These are phyloP conservation scores for Colletotrichum graminicola DNA, from an alignment of 2,329 filamentous ascomycete species.

Conservation along the genomic window DNA sequence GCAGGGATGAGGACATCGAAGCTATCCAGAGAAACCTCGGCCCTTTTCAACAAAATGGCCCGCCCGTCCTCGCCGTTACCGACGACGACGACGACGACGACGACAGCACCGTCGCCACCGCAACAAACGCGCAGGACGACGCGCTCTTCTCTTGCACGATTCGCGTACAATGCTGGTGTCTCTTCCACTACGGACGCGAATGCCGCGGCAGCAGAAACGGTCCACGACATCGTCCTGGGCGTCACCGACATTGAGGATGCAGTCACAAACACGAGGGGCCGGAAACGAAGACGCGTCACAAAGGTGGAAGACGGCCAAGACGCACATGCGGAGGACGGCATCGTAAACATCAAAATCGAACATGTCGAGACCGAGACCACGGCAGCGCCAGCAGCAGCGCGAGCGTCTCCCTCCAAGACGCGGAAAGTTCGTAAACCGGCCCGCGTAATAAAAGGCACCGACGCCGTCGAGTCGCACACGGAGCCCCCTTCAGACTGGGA, in stretches of 20 bases:
- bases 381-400: slow-evolving; percentile 29
- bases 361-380: slow-evolving; percentile 45
- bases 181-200: slow-evolving; percentile 45
- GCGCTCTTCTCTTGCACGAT: slow-evolving; percentile 62
- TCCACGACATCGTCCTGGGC: slow-evolving; percentile 24
- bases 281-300: slow-evolving; percentile 62
- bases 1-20: slow-evolving; percentile 67
- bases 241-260: slow-evolving; percentile 69
- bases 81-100: not conserved
- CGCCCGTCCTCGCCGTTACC: slow-evolving; percentile 50
- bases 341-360: slow-evolving; percentile 56
- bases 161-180: slow-evolving; percentile 53
- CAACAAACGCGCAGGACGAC: slow-evolving; percentile 60
- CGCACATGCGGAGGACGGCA: slow-evolving; percentile 29
- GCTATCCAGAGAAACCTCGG: slow-evolving; percentile 69
- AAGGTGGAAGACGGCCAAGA: slow-evolving; percentile 48
- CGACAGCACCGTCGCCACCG: slow-evolving; percentile 41
- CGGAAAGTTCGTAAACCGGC: slow-evolving; percentile 60
- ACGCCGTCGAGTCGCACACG: slow-evolving; percentile 55
- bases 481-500: slow-evolving; percentile 86
- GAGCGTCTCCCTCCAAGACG: slow-evolving; percentile 46
- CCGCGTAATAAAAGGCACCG: slow-evolving; percentile 53
- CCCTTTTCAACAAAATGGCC: slow-evolving; percentile 58
- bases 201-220: slow-evolving; percentile 1
- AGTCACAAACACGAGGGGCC: slow-evolving; percentile 49